Percentiles rank a stretch among this genome's conserved stretches.
Evolutionary conservation across 2,329 filamentous ascomycete genomes (phyloP).

Genomic region (Ceratocystis smalleyi): DNA sequence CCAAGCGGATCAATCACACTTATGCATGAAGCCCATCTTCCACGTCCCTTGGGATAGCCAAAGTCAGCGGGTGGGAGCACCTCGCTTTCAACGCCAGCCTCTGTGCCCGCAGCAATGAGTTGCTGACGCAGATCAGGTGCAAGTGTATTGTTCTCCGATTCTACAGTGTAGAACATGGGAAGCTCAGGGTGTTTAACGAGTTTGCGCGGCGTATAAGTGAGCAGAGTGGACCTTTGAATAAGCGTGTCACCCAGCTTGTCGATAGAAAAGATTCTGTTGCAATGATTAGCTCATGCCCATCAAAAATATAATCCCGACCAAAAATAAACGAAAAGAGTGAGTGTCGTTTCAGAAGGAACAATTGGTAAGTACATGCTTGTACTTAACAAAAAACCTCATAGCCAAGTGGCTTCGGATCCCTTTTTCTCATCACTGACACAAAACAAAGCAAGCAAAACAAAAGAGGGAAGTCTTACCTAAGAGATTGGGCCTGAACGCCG

Average conservation of each 20-base stretch:
- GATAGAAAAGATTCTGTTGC: constrained; percentile 66
- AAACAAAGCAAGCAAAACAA: constrained; percentile 23
- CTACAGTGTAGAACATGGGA: constrained; percentile 83
- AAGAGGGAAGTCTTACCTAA: constrained; percentile 44
- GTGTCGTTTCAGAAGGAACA: constrained; percentile 78
- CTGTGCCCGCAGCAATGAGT: constrained; percentile 54
- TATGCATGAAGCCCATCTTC: constrained; percentile 92
- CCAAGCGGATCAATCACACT: constrained; percentile 63
- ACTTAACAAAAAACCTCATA: constrained; percentile 39
- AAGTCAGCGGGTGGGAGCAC: constrained; percentile 67
- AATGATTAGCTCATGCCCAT: constrained; percentile 23
- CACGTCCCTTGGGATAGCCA: constrained; percentile 67
- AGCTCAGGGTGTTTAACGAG: constrained; percentile 78
- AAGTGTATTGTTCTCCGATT: constrained; percentile 83
- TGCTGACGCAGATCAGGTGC: constrained; percentile 62
- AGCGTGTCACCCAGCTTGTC: constrained; percentile 75
- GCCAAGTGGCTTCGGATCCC: constrained; percentile 40
- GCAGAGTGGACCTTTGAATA: constrained; percentile 68
- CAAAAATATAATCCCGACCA: constrained; percentile 15
- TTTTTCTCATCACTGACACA: constrained; percentile 46
- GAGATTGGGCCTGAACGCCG: constrained; percentile 74
- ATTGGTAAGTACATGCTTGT: constrained; percentile 51
- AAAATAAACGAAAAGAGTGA: constrained; percentile 18
- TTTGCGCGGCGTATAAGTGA: constrained; percentile 80
- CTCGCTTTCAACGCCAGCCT: constrained; percentile 56